Evolutionary conservation across 257 asterid species (phyloP).

Genomic region (Forsythia viridissima): DNA sequence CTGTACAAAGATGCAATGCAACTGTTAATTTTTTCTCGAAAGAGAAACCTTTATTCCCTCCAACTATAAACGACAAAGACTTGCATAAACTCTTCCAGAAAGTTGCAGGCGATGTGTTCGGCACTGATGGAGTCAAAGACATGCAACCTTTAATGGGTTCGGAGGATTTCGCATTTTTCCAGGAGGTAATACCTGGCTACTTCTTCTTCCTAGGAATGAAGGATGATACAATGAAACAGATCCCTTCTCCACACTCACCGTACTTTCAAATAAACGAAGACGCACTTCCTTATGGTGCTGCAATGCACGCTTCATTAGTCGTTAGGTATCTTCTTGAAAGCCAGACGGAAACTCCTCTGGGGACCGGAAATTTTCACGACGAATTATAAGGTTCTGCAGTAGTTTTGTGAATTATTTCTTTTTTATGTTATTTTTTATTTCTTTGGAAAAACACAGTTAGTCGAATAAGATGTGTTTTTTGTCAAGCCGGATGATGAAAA

Average conservation of each 20-base stretch:
- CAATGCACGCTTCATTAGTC: slow-evolving; percentile 88
- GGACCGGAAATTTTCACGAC: slow-evolving; percentile 41
- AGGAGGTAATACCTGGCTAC: slow-evolving; percentile 77
- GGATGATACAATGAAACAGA: slow-evolving; percentile 45
- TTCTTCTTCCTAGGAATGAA: slow-evolving; percentile 70
- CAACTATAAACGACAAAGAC: slow-evolving; percentile 56
- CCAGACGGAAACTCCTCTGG: slow-evolving; percentile 23
- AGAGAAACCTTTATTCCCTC: slow-evolving; percentile 65
- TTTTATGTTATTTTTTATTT: not conserved
- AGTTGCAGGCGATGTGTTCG: slow-evolving; percentile 76
- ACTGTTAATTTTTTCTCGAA: slow-evolving; percentile 48
- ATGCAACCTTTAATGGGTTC: slow-evolving; percentile 80
- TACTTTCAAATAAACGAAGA: slow-evolving; percentile 61
- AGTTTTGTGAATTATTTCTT: not conserved
- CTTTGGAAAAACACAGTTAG: too few relatives aligned
- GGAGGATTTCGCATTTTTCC: slow-evolving; percentile 82
- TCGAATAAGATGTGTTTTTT: too few relatives aligned
- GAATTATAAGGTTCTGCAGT: slow-evolving; percentile 45
- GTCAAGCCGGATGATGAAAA: too few relatives aligned
- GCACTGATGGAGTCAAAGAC: slow-evolving; percentile 43
- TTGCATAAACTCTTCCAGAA: slow-evolving; percentile 55
- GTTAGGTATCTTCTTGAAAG: slow-evolving; percentile 53
- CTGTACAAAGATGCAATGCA: slow-evolving; percentile 92
- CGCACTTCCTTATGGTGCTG: slow-evolving; percentile 87
- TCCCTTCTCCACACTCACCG: slow-evolving; percentile 64